phyloP scores from a whole-genome alignment of 1,284 basidiomycete genomes.

The Cryptococcus hybrid region DNA sequence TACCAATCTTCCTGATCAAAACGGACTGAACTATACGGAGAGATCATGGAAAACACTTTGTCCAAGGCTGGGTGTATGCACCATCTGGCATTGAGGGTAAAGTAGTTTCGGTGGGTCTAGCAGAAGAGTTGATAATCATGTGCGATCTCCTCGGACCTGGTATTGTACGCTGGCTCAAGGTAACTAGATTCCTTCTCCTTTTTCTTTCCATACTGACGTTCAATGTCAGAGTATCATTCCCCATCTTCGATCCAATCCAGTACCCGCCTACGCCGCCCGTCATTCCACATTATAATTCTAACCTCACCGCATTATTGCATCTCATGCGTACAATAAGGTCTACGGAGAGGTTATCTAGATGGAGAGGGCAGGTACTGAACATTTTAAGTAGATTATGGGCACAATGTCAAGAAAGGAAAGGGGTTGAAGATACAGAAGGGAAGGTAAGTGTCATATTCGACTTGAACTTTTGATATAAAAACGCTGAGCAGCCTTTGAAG shows the following conservation, averaged over 20 bases:
- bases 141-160: conserved; percentile 33
- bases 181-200: neutral
- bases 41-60: conserved; percentile 39
- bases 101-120: conserved; percentile 30
- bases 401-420: conserved; percentile 26
- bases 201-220: neutral
- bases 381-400: conserved; percentile 34
- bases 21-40: conserved; percentile 19
- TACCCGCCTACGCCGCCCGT: conserved; percentile 32
- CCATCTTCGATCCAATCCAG: conserved; percentile 38
- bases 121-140: conserved; percentile 31
- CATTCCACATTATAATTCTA: conserved; percentile 33
- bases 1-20: conserved; percentile 1
- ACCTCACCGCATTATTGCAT: conserved; percentile 34
- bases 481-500: neutral
- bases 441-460: neutral
- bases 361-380: conserved; percentile 48
- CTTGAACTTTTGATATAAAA: neutral
- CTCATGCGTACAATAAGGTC: conserved; percentile 22
- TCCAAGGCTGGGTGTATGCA: conserved; percentile 44
- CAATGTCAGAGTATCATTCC: conserved; percentile 38
- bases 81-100: conserved; percentile 35
- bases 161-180: conserved; percentile 42
- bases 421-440: conserved; percentile 8
- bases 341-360: conserved; percentile 33